These are phyloP conservation scores for Setaria italica DNA, from an alignment of 202 grass and related monocot species.

Conservation along the genomic window DNA sequence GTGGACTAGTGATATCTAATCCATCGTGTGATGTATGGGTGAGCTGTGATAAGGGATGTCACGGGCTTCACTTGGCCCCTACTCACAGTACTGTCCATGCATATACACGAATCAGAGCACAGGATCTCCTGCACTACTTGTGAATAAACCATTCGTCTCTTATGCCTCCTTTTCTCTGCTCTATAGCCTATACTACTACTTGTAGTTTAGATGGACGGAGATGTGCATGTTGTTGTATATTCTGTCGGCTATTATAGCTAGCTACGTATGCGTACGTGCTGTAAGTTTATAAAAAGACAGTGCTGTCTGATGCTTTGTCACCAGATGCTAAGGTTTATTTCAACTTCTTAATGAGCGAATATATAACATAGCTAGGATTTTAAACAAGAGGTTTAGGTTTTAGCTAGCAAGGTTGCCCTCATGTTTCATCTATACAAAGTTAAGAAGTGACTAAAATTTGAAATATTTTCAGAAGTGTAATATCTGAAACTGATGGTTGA, in stretches of 20 bases:
- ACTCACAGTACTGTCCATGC: neutral
- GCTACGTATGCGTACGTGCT: neutral
- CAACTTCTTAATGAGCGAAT: neutral
- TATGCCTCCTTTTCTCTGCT: constrained; percentile 9
- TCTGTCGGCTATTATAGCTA: constrained; percentile 2
- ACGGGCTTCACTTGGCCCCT: constrained; percentile 50
- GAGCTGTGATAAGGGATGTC: constrained; percentile 14
- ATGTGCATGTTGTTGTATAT: constrained; percentile 4
- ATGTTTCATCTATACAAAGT: neutral
- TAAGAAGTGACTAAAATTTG: neutral
- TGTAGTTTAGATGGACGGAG: constrained; percentile 17
- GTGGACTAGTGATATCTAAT: neutral
- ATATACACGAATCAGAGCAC: constrained; percentile 15
- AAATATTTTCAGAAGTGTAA: neutral
- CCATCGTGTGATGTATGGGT: neutral
- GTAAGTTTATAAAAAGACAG: neutral
- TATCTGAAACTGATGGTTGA: neutral
- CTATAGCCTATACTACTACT: constrained; percentile 1
- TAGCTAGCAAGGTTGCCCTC: neutral
- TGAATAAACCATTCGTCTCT: neutral
- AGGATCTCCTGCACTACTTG: constrained; percentile 16
- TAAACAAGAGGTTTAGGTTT: neutral
- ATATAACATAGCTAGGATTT: neutral
- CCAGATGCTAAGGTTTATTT: neutral
- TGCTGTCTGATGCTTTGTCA: neutral